These are phyloP conservation scores for Aspergillus sp. DNA, from an alignment of 2,329 filamentous ascomycete genomes.

Conservation along the genomic window DNA sequence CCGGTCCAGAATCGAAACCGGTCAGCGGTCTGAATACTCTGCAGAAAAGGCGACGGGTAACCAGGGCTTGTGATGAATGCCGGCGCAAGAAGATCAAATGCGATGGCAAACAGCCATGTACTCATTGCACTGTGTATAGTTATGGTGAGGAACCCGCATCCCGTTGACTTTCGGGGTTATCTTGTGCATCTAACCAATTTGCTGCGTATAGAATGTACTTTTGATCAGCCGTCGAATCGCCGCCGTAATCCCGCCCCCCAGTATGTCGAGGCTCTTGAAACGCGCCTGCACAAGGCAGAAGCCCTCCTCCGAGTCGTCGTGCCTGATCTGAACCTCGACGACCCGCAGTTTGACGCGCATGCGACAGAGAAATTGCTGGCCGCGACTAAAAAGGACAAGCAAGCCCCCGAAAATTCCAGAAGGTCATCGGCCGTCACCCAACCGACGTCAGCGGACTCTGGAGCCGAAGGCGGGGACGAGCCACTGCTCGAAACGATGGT, in stretches of 20 bases:
- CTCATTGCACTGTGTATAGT: slow-evolving; percentile 95
- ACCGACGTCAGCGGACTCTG: slow-evolving; percentile 10
- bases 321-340: slow-evolving; percentile 74
- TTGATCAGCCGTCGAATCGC: slow-evolving; percentile 88
- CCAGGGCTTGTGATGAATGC: slow-evolving; percentile 73
- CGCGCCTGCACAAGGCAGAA: slow-evolving; percentile 72
- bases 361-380: slow-evolving; percentile 57
- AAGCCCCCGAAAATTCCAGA: slow-evolving; percentile 6
- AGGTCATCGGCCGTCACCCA: slow-evolving; percentile 8
- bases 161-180: neutral
- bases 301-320: slow-evolving; percentile 67
- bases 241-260: slow-evolving; percentile 83
- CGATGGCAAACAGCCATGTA: slow-evolving; percentile 79
- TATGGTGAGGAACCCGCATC: slow-evolving; percentile 58
- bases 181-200: neutral
- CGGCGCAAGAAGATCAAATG: slow-evolving; percentile 82
- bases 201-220: slow-evolving; percentile 69
- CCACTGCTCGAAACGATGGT: slow-evolving; percentile 87
- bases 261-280: slow-evolving; percentile 84
- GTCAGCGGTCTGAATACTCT: slow-evolving; percentile 42
- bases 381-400: slow-evolving; percentile 34
- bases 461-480: slow-evolving; percentile 48
- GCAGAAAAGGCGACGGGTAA: slow-evolving; percentile 69
- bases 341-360: slow-evolving; percentile 69
- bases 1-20: slow-evolving; percentile 17